Base-by-base conservation (phyloP, 2,329 filamentous ascomycete species). In the Cyphellophora europaea region DNA sequence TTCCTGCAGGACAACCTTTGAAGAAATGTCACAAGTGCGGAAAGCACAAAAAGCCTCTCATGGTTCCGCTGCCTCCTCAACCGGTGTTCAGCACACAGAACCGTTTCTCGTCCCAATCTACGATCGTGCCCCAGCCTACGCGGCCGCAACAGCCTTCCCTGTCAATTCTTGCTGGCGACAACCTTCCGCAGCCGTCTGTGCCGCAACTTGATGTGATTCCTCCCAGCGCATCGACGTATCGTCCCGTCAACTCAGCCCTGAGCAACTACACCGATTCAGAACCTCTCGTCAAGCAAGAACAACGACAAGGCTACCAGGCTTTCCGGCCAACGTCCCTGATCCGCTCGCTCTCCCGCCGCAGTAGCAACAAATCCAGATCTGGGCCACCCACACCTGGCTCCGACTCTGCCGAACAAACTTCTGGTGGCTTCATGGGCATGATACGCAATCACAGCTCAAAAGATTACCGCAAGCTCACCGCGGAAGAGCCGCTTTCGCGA, bases 401-500 rank as follows among this genome's bases (percentile, higher is more conserved):
- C 8, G 21, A 25, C 21, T 15, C 33, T 48, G 6, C 43, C 47
- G 25, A 49, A 45, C 21, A 44, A 48, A 21, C 45, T 46, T 28
- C 21, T n/a, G n/a, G 21, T n/a, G 21, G 21, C 16, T 27, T 27
- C 23, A 35, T 32, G 43, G 40, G 5, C 39, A 35, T 12, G 35
- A 41, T 19, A 15, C 31, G 6, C 35, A 38, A 16, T 8, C 21
- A 25, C 8, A 25, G 21, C 21, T 8, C 21, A n/a, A 8, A n/a
- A 8, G 21, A 25, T n/a, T 48, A 49, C 35, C 21, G 41, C 13
- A 35, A 31, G 28, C 36, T 49, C 3, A 19, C 21, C 2, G 18
- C 33, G 11, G 34, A 21, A 3, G 37, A 41, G 5, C 19, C 25
- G 18, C 94, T 88, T 0, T 72, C 82, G 25, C 88, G 89, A 0